phyloP scores from a whole-genome alignment of 202 grass and related monocot genomes.

The Tripidium arundinaceum region DNA sequence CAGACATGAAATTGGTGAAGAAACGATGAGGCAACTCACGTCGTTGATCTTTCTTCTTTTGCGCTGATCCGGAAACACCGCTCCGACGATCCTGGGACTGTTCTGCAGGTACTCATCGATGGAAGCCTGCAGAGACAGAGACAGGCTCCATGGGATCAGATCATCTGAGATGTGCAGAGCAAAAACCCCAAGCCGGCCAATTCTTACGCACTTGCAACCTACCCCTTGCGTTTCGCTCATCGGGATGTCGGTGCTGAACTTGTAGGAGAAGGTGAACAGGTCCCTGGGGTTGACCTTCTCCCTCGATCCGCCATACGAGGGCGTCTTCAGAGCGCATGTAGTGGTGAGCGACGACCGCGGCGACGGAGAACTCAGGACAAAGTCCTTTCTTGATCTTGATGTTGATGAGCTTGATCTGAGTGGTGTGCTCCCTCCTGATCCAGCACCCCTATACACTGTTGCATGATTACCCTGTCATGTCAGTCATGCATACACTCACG shows the following conservation, averaged over 20 bases:
- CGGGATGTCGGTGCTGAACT: no score
- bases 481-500: not conserved
- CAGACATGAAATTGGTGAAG: not conserved
- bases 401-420: conserved; percentile 22
- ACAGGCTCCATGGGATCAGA: conserved; percentile 5
- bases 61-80: conserved; percentile 66
- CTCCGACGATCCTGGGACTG: conserved; percentile 58
- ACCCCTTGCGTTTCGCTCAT: conserved; percentile 63
- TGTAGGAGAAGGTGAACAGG: conserved; percentile 70
- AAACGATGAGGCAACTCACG: no score
- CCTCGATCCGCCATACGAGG: conserved; percentile 31
- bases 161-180: not conserved
- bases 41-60: no score
- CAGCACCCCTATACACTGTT: not conserved
- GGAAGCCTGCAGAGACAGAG: conserved; percentile 48
- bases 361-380: no score
- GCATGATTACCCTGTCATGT: not conserved
- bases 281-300: conserved; percentile 44
- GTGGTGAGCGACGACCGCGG: not conserved
- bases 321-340: conserved; percentile 28
- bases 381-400: conserved; percentile 23
- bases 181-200: not conserved
- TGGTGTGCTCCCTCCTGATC: not conserved
- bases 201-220: not conserved
- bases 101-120: conserved; percentile 89